Evolutionary conservation across 2,329 filamentous ascomycete species (phyloP), one percentile per base, ranked within the genome.

Genomic region (Blastomyces parvus): DNA sequence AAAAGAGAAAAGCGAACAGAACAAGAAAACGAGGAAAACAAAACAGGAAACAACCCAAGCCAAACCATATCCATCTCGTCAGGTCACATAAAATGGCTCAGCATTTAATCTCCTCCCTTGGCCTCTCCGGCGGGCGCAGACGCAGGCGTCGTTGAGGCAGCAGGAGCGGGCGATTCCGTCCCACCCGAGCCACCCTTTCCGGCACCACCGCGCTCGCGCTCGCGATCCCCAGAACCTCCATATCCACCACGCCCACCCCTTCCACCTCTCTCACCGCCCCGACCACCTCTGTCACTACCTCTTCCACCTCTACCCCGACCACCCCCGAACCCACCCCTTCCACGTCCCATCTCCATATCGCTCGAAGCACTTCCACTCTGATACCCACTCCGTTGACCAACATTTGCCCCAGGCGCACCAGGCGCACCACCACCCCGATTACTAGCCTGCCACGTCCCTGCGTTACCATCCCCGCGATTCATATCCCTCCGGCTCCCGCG

Each of bases 331-430:
- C 78, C 78, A 67, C 83, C 79, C 69, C 83, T 80, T 62, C 84
- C 82, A 65, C 85, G 82, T 64, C 90, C 88, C 67, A 82, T 81
- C 71, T 91, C 89, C 69, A 88, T 89, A 72, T 88, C 86, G 65
- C 87, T 92, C 64, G 66, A 64, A 14, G 90, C 90, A 61, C 86
- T 89, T 62, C 88, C 89, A 72, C 91, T 95, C 69, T 90, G 87
- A 79, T 96, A 96, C 64, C 90, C 91, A 69, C 88, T 89, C 63
- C 84, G 83, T 67, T 81, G 81, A 36, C 80, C 78, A 59, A 86
- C 85, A 61, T 81, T 40, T 42, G 85, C 85, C 1, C 27, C 57
- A 44, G 86, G 84, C 1, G 52, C 57, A 40, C 85, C 85, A 42
- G 85, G 85, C 14, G 52, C 57, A 42, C 85, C 85, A 62, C 86